phyloP scores from a whole-genome alignment of 805 yeast genomes.

The Maudiozyma saulgeensis region DNA sequence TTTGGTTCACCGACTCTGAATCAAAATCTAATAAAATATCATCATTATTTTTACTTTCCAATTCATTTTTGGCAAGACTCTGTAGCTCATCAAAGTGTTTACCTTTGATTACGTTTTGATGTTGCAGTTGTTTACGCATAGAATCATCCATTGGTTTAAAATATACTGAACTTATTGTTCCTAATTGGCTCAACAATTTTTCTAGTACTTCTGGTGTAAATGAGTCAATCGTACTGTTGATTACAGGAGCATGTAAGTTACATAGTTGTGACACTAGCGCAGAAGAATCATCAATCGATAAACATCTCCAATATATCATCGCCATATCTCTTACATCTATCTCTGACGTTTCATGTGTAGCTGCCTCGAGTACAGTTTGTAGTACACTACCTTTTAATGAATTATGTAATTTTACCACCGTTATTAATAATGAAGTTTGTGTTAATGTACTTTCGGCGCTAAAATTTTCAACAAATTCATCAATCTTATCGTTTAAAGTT shows the following conservation, averaged over 20 bases:
- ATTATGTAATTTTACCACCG: constrained; percentile 50
- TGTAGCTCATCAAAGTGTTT: constrained; percentile 70
- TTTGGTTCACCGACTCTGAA: constrained; percentile 38
- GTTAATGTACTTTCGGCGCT: constrained; percentile 49
- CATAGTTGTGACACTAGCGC: constrained; percentile 20
- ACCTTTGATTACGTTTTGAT: constrained; percentile 30
- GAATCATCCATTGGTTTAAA: constrained; percentile 69
- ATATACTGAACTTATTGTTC: constrained; percentile 81
- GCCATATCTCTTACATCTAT: constrained; percentile 78
- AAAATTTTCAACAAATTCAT: constrained; percentile 41
- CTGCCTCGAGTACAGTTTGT: constrained; percentile 50
- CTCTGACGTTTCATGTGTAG: constrained; percentile 58
- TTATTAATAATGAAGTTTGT: constrained; percentile 50
- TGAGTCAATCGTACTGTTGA: constrained; percentile 60
- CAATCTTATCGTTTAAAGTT: constrained; percentile 39
- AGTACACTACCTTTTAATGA: constrained; percentile 37
- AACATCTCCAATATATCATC: constrained; percentile 67
- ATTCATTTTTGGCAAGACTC: constrained; percentile 67
- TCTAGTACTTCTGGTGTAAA: constrained; percentile 62
- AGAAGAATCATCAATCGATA: constrained; percentile 37
- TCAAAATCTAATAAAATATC: constrained; percentile 84
- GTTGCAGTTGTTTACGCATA: constrained; percentile 33
- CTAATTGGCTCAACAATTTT: constrained; percentile 62
- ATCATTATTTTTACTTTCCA: constrained; percentile 51
- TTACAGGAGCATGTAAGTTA: constrained; percentile 48